phyloP scores from a whole-genome alignment of 2,329 filamentous ascomycete genomes.

The Arthrinium phaeospermum region DNA sequence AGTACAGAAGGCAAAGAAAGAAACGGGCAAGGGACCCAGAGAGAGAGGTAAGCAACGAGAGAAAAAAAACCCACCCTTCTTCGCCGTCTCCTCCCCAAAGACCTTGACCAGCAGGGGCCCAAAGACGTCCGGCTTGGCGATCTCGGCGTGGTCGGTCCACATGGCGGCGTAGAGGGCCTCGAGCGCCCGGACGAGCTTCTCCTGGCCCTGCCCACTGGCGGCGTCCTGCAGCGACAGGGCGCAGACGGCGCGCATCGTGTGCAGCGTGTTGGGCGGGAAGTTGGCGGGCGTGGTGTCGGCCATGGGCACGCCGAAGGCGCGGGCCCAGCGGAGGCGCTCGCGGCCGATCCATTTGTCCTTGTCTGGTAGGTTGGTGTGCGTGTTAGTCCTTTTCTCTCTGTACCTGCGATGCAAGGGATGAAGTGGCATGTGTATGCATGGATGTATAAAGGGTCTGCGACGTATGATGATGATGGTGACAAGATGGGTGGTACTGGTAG shows the following conservation, averaged over 20 bases:
- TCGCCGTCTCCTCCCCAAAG: constrained; percentile 34
- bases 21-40: too few species aligned
- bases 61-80: constrained; percentile 28
- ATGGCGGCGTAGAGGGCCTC: constrained; percentile 41
- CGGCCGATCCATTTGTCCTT: constrained; percentile 44
- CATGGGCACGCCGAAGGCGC: constrained; percentile 43
- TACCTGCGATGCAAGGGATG: neutral
- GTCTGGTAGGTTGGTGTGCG: constrained; percentile 32
- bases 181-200: constrained; percentile 35
- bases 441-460: neutral
- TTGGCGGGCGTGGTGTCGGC: constrained; percentile 35
- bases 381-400: neutral
- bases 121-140: constrained; percentile 37
- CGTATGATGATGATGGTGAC: neutral
- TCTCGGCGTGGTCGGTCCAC: constrained; percentile 39
- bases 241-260: constrained; percentile 42
- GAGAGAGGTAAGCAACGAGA: neutral
- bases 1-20: neutral
- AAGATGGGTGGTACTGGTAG: neutral
- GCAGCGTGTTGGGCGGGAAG: constrained; percentile 44
- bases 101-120: constrained; percentile 33
- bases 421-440: neutral
- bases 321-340: constrained; percentile 43
- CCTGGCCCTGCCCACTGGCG: constrained; percentile 25
- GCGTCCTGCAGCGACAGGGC: constrained; percentile 31